Evolutionary conservation across 2,329 filamentous ascomycete species (phyloP).

Genomic region (Thelonectria olida): DNA sequence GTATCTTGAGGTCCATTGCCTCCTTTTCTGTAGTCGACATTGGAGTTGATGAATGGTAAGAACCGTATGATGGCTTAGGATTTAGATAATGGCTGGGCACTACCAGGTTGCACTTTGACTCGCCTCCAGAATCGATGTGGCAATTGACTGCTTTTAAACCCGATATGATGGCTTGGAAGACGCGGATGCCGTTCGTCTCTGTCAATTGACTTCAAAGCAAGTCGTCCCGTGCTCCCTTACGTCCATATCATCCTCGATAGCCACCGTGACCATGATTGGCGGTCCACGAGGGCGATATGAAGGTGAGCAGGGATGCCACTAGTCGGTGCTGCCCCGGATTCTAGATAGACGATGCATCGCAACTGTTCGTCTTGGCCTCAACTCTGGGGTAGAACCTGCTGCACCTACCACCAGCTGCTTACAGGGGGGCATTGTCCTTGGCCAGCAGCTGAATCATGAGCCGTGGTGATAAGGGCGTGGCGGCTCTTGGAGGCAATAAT

Average conservation of each 20-base stretch:
- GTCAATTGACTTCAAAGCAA: background rate
- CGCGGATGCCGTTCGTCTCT: background rate
- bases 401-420: background rate
- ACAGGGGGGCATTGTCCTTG: background rate
- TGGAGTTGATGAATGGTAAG: background rate
- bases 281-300: background rate
- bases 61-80: background rate
- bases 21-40: conserved; percentile 5
- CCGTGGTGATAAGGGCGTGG: background rate
- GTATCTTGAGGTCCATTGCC: background rate
- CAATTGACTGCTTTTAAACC: background rate
- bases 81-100: background rate
- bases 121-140: background rate
- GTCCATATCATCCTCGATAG: background rate
- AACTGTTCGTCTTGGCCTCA: background rate
- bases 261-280: background rate
- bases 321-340: conserved; percentile 1
- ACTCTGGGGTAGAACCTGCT: background rate
- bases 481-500: no score
- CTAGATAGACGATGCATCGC: background rate
- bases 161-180: background rate
- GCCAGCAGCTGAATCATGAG: background rate
- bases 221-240: background rate
- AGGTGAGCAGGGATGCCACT: background rate
- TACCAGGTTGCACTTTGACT: background rate